Evolutionary conservation across 352 stramenopile species (phyloP), one percentile per base, ranked within the genome.

Genomic region (Blastocystis sp.): DNA sequence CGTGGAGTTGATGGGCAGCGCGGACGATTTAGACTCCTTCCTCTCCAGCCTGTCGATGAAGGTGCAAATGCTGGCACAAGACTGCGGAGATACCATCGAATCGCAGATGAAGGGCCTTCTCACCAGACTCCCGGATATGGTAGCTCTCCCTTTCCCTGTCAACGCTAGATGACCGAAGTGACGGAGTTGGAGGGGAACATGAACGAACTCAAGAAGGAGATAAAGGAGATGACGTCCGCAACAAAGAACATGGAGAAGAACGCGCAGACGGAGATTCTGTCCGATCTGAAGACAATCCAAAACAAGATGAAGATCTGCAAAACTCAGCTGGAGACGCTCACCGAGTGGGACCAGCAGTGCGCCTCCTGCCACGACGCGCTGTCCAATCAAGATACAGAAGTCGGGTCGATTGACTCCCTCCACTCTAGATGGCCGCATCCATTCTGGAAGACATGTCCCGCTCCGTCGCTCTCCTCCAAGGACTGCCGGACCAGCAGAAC

Each of bases 11-110:
- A 76, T 76, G 65, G 65, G 65, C 19, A 76, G n/a, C n/a, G 23
- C 65, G 10, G 65, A 76, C 9, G 65, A 76, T 56, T n/a, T 76
- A 11, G 65, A 76, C 52, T 76, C 65, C 17, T 76, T 76, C 23
- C 38, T 76, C 23, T 76, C 65, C 34, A 38, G 65, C 43, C 23
- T 76, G 43, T 43, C 65, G 11, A 76, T 76, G 65, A 76, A 76
- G 34, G 23, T 76, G 23, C 65, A 76, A 41, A 2, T 76, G 38
- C 9, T 76, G 65, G 43, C 65, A 43, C 65, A 76, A 38, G 65
- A 76, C 43, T 76, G 65, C n/a, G 65, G 65, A 76, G 65, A 76
- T 38, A 43, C 14, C 43, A 76, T 76, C n/a, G 65, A 76, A n/a
- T 21, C 14, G 23, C 65, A 76, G 23, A 76, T 76, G 65, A 17